These are phyloP conservation scores for Ophiocordyceps camponoti-saundersi DNA, from an alignment of 2,329 filamentous ascomycete genomes.

Conservation along the genomic window DNA sequence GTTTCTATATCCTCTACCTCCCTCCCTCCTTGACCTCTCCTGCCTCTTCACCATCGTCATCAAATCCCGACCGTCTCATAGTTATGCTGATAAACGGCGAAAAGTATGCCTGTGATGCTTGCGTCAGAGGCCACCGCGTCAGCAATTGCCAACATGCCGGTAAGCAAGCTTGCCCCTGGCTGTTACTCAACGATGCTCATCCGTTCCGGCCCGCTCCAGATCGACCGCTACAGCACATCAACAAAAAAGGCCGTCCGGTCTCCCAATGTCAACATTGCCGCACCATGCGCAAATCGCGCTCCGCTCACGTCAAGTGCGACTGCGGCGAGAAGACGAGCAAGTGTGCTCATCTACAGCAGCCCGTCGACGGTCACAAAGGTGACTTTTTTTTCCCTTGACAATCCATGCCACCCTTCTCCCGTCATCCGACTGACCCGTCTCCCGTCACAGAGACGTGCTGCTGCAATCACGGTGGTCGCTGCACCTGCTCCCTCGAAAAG, in stretches of 20 bases:
- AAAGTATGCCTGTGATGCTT: conserved; percentile 96
- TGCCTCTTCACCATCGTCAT: not conserved
- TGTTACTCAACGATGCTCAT: conserved; percentile 7
- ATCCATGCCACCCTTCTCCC: conserved; percentile 1
- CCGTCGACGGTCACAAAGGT: conserved; percentile 42
- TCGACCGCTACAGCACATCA: conserved; percentile 82
- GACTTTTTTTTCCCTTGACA: conserved; percentile 14
- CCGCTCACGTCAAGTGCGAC: conserved; percentile 90
- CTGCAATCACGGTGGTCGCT: conserved; percentile 52
- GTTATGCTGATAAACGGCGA: conserved; percentile 80
- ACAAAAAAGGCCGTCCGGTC: conserved; percentile 92
- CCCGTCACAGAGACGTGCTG: conserved; percentile 41
- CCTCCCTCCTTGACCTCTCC: not conserved
- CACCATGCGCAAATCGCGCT: conserved; percentile 85
- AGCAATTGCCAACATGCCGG: conserved; percentile 95
- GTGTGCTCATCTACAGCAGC: conserved; percentile 42
- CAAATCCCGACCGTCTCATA: not conserved
- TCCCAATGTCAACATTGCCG: conserved; percentile 98
- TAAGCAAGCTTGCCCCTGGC: conserved; percentile 31
- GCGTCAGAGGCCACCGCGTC: conserved; percentile 93
- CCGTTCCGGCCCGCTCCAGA: conserved; percentile 32
- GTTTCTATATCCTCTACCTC: not conserved
- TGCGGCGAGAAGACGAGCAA: conserved; percentile 83
- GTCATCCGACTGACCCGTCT: conserved; percentile 3
- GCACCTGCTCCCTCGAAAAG: conserved; percentile 48